Evolutionary conservation across 179 eudicot genomes (phyloP), one percentile per base, ranked within the genome.

Genomic region (Carnegiea gigantea): DNA sequence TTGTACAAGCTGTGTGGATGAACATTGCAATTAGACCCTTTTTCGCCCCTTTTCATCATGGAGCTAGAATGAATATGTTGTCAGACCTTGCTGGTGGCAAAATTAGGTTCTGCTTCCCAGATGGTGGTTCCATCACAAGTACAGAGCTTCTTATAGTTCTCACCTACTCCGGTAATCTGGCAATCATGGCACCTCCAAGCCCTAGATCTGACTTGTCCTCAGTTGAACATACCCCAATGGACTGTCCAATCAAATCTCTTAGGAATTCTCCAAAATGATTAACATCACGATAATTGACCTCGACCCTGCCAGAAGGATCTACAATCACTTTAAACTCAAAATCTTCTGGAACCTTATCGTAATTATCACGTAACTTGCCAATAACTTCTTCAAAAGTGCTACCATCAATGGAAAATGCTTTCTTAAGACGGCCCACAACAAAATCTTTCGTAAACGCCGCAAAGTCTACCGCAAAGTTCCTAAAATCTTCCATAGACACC

Each of bases 81-180:
- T 90, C 82, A 95, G 77, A 89, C 90, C 86, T 90, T 92, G 88
- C 93, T 93, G 76, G 89, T 71, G 68, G 89, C 93, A 78, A 88
- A 90, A 87, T 92, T 97, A 5, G 83, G 85, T 83, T 91, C 86
- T 4, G 97, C 99, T 82, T 95, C 99, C 99, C 99, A 95, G 13
- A 95, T 95, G 48, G 95, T 92, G 33, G 98, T 95, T 54, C 98
- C 99, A 79, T 95, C 99, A 76, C 99, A 95, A 1, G 98, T 85
- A 87, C 98, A 94, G 21, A 95, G 84, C 88, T 91, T 92, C 89
- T 95, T 95, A 89, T 92, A 95, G 85, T 94, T 94, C 86, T 95
- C 98, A 62, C 99, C 98, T 24, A 94, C 99, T 23, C 99, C 98
- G 1, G 97, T 97, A 82, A 97, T 95, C 97, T 87, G n/a, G 99